A percentile compares a stretch with the other conserved stretches of the same genome.
phyloP scores from a whole-genome alignment of 306 rosid species.

The Vicia sativa region DNA sequence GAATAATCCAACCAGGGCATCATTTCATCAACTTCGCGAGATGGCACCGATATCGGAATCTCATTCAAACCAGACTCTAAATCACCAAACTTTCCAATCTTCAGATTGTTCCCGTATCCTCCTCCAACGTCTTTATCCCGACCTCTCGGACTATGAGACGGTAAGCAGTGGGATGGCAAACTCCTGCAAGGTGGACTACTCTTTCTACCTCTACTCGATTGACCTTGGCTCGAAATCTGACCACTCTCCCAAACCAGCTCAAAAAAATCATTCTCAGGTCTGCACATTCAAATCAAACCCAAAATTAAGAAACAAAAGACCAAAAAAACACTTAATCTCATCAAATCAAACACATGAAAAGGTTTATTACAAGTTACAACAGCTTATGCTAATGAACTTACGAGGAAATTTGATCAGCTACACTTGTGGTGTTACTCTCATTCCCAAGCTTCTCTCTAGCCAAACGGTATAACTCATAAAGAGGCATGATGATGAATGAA shows the following conservation, averaged over 20 bases:
- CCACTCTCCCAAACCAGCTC: constrained; percentile 96
- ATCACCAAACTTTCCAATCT: constrained; percentile 62
- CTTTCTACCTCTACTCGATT: constrained; percentile 70
- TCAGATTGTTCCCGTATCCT: constrained; percentile 49
- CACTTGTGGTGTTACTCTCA: constrained; percentile 47
- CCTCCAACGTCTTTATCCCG: constrained; percentile 56
- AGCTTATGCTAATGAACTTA: constrained; percentile 50
- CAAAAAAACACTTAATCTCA: constrained; percentile 9
- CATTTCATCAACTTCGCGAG: constrained; percentile 66
- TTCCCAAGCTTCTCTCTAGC: constrained; percentile 60
- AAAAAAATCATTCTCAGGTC: constrained; percentile 71
- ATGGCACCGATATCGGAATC: constrained; percentile 65
- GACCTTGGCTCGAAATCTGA: constrained; percentile 76
- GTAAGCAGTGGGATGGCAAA: constrained; percentile 64
- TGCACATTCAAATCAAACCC: constrained; percentile 55
- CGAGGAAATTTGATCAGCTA: constrained; percentile 57
- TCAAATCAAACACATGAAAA: constrained; percentile 28
- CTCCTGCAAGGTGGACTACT: constrained; percentile 56
- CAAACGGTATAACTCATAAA: constrained; percentile 77
- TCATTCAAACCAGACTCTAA: constrained; percentile 59
- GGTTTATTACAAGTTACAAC: neutral
- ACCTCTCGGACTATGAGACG: constrained; percentile 58
- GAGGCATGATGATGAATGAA: constrained; percentile 62
- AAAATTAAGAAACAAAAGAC: constrained; percentile 31
- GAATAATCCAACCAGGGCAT: constrained; percentile 87